These are phyloP conservation scores for Austroboletus niveus DNA, from an alignment of 1,284 basidiomycete species.

Conservation along the genomic window DNA sequence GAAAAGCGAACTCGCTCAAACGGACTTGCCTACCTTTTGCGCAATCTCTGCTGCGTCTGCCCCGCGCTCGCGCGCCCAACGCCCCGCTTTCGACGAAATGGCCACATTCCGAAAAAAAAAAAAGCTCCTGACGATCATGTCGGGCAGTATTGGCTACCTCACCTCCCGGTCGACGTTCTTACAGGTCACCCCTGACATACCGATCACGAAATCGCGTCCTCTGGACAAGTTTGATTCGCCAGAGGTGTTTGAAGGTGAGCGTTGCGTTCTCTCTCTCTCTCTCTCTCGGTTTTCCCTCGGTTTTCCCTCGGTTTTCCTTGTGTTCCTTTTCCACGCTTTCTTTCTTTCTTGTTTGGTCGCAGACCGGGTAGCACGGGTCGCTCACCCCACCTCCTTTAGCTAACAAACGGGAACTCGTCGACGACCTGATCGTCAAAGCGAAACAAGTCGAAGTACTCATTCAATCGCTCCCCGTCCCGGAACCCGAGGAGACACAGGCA, in stretches of 20 bases:
- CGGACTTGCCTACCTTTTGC: too few relatives aligned
- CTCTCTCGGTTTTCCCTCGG: background rate
- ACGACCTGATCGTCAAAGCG: conserved; percentile 76
- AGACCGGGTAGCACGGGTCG: too few relatives aligned
- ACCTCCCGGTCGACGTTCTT: conserved; percentile 69
- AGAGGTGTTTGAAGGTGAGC: conserved; percentile 60
- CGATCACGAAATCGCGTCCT: conserved; percentile 71
- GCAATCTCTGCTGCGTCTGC: too few relatives aligned
- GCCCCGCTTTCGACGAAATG: too few relatives aligned
- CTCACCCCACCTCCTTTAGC: conserved; percentile 38
- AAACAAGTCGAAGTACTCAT: conserved; percentile 84
- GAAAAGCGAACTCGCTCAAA: too few relatives aligned
- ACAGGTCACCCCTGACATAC: conserved; percentile 70
- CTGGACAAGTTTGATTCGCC: conserved; percentile 67
- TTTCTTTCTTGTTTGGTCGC: background rate
- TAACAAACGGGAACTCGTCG: conserved; percentile 76
- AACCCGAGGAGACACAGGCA: conserved; percentile 71
- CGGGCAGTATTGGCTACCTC: conserved; percentile 71
- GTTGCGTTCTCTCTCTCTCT: background rate
- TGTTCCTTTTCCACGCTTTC: background rate
- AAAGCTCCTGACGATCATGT: conserved; percentile 81
- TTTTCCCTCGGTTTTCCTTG: background rate
- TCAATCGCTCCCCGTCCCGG: conserved; percentile 69
- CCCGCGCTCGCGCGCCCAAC: too few relatives aligned
- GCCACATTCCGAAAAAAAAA: background rate